Conservation (phyloP, 2,329 filamentous ascomycete species). For the Acrodontium crateriforme region DNA sequence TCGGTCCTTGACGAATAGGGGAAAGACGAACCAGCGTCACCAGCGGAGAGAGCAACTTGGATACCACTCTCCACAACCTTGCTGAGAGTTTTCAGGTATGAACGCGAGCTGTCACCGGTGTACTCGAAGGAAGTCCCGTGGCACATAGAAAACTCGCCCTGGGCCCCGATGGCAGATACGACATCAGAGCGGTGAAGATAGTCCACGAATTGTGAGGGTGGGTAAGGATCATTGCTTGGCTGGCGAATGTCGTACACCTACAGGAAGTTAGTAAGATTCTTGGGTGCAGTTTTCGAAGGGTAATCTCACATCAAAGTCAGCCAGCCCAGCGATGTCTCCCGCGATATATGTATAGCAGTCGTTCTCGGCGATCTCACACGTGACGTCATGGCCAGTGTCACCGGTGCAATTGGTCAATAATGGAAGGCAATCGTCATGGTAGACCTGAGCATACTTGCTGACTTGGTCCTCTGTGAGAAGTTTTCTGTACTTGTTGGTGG, state of each 20-base stretch:
- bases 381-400: too few relatives aligned
- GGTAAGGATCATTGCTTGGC: conserved; percentile 20
- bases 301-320: conserved; percentile 28
- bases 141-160: conserved; percentile 28
- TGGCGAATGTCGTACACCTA: conserved; percentile 35
- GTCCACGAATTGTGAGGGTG: conserved; percentile 27
- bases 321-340: conserved; percentile 14
- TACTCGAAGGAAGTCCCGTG: conserved; percentile 22
- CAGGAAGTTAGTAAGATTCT: too few relatives aligned
- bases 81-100: neutral
- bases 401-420: too few relatives aligned
- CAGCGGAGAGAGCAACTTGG: conserved; percentile 40
- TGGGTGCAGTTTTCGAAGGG: too few relatives aligned
- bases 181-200: conserved; percentile 29
- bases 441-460: conserved; percentile 39
- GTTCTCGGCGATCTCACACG: conserved; percentile 22
- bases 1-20: too few relatives aligned
- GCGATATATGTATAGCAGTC: conserved; percentile 27
- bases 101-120: conserved; percentile 25
- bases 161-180: conserved; percentile 33
- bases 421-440: conserved; percentile 13
- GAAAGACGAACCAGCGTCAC: too few relatives aligned
- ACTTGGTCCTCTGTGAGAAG: conserved; percentile 38
- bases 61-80: conserved; percentile 25
- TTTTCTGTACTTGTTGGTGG: conserved; percentile 8